A percentile compares a stretch with the other conserved stretches of the same genome.
These are phyloP conservation scores for Cladosporium cucumerinum DNA, from an alignment of 2,329 filamentous ascomycete genomes.

Conservation along the genomic window DNA sequence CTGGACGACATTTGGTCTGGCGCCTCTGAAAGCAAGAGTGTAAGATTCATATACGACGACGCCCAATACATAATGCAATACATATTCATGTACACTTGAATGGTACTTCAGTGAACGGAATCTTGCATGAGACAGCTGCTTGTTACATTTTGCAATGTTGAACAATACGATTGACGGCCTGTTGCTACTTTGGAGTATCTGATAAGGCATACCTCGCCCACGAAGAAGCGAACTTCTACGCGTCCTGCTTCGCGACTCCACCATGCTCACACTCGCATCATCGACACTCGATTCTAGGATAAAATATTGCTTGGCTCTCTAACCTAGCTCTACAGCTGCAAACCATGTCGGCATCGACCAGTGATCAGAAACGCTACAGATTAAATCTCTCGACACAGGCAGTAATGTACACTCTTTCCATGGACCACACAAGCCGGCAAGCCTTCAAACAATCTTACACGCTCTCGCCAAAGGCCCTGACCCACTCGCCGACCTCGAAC, in stretches of 20 bases:
- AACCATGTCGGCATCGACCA: neutral
- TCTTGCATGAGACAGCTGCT: neutral
- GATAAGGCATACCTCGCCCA: neutral
- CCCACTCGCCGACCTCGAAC: conserved; percentile 87
- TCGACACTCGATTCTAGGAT: neutral
- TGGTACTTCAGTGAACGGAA: neutral
- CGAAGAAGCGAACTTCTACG: neutral
- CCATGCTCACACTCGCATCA: neutral
- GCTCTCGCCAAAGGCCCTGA: conserved; percentile 39
- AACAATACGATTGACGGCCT: neutral
- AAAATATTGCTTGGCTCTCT: neutral
- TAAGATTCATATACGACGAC: conserved; percentile 8
- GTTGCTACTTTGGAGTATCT: neutral
- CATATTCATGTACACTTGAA: neutral
- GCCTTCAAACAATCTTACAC: neutral
- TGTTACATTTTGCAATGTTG: neutral
- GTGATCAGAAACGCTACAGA: neutral
- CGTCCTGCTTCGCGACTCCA: neutral
- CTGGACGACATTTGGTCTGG: conserved; percentile 54
- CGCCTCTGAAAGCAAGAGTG: conserved; percentile 37
- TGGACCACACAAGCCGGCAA: neutral
- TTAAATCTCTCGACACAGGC: neutral
- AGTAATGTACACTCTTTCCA: neutral
- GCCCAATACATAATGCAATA: neutral
- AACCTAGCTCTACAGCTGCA: neutral